phyloP scores from a whole-genome alignment of 169 alveolate species.

The Cryptosporidium ryanae region DNA sequence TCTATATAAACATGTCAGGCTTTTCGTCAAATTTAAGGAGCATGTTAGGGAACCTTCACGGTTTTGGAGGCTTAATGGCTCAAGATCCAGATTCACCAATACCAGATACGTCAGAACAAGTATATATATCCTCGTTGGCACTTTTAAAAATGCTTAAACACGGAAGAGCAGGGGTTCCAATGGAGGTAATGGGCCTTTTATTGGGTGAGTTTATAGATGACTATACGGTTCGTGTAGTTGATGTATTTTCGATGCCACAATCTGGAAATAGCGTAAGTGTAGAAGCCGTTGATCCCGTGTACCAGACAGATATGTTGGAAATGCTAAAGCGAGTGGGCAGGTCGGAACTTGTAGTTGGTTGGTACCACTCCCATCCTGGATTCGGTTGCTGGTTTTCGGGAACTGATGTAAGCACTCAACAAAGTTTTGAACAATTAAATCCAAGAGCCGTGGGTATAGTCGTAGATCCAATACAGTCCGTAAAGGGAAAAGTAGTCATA shows the following conservation, averaged over 20 bases:
- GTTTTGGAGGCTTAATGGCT: slow-evolving; percentile 72
- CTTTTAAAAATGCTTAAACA: slow-evolving; percentile 98
- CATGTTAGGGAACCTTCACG: slow-evolving; percentile 70
- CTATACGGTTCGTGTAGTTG: slow-evolving; percentile 99
- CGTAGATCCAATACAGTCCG: slow-evolving; percentile 99
- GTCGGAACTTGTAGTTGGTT: slow-evolving; percentile 92
- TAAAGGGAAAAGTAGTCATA: slow-evolving; percentile 98
- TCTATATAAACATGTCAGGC: slow-evolving; percentile 32
- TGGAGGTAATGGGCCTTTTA: slow-evolving; percentile 99
- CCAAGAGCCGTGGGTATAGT: slow-evolving; percentile 99
- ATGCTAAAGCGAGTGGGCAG: slow-evolving; percentile 98
- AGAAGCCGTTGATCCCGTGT: slow-evolving; percentile 99
- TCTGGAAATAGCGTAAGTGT: slow-evolving; percentile 97
- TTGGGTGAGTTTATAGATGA: slow-evolving; percentile 99
- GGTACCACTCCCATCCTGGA: slow-evolving; percentile 99
- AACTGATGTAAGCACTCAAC: slow-evolving; percentile 98
- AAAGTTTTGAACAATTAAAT: slow-evolving; percentile 97
- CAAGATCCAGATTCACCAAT: slow-evolving; percentile 74
- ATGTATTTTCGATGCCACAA: slow-evolving; percentile 99
- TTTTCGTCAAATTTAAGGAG: slow-evolving; percentile 60
- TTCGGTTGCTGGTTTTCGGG: slow-evolving; percentile 99
- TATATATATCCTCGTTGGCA: slow-evolving; percentile 96
- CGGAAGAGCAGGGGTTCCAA: slow-evolving; percentile 99
- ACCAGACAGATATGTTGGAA: slow-evolving; percentile 98
- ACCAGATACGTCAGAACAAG: slow-evolving; percentile 95